These are phyloP conservation scores for Volvariella volvacea DNA, from an alignment of 1,284 basidiomycete species.

Conservation along the genomic window DNA sequence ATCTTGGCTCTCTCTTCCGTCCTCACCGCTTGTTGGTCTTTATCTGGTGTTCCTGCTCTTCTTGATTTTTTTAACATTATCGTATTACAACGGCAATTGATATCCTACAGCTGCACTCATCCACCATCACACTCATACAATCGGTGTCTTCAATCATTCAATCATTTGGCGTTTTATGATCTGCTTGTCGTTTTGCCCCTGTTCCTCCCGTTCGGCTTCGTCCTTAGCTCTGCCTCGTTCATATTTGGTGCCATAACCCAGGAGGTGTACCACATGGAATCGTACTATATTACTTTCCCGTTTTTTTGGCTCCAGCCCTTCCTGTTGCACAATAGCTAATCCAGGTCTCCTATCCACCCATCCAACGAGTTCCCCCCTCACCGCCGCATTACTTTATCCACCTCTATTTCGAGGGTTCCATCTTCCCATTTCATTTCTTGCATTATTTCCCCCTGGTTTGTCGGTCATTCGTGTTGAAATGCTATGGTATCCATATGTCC, in stretches of 20 bases:
- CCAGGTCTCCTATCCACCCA: conserved; percentile 3
- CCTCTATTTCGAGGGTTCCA: conserved; percentile 13
- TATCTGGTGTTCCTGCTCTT: conserved; percentile 5
- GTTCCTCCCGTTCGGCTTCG: neutral
- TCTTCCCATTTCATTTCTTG: conserved; percentile 21
- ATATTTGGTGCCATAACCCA: neutral
- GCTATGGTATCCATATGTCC: neutral
- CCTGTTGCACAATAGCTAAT: neutral
- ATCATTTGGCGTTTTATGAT: neutral
- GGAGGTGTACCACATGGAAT: neutral
- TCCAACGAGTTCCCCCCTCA: conserved; percentile 17
- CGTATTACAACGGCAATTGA: neutral
- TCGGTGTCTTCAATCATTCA: neutral
- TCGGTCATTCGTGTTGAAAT: no score
- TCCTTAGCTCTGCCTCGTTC: neutral
- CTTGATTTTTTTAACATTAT: conserved; percentile 2
- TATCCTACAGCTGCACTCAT: no score
- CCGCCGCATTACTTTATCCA: neutral
- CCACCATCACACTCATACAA: no score
- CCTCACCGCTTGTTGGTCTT: no score
- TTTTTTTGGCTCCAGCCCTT: neutral
- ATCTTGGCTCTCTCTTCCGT: neutral
- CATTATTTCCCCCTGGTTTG: conserved; percentile 17
- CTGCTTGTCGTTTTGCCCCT: neutral
- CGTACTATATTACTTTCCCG: neutral